Evolutionary conservation across 2,329 filamentous ascomycete genomes (phyloP), one percentile per base, ranked within the genome.

Genomic region (Aspergillus unguis): DNA sequence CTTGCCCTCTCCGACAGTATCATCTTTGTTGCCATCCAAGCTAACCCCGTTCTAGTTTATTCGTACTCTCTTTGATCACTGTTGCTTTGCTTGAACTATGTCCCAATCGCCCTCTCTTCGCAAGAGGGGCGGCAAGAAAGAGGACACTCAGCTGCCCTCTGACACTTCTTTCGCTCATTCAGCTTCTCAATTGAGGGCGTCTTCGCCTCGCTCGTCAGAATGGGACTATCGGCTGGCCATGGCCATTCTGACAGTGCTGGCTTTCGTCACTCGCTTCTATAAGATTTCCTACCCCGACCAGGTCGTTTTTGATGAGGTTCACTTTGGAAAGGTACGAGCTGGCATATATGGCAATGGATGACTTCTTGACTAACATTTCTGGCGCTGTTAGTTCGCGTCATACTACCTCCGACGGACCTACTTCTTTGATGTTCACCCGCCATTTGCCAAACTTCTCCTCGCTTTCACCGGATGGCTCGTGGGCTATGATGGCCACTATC

Each of bases 361-460:
- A 11, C 6, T 27, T 23, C 27, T 42, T 28, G 41, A 42, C 59
- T 65, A 43, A 69, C 58, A 38, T 28, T 36, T 11, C 37, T 26
- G 41, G 17, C 50, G 31, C 29, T 27, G 28, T 25, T 62, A 78
- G 76, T 78, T 78, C 57, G 76, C 76, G 59, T 84, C 82, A 9
- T 84, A 86, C 72, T 99, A 99, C 72, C 86, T 99, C 64, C 87
- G 96, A 77, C 87, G 91, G 65, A 96, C 91, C 57, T 99, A 97
- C 79, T 99, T 99, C 81, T 99, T 99, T 85, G 94, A 99, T 77
- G 94, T 99, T 50, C 94, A 99, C 73, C 94, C 94, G 62, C 94
- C 94, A 11, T 95, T 99, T 65, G 94, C 90, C 74, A 99, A 99
- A 80, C 90, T 99, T 55, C 85, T 99, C 46, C 97, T 97, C 70